Base-by-base conservation (phyloP, 1,139 yeast species). In the Hanseniaspora gamundiae region DNA sequence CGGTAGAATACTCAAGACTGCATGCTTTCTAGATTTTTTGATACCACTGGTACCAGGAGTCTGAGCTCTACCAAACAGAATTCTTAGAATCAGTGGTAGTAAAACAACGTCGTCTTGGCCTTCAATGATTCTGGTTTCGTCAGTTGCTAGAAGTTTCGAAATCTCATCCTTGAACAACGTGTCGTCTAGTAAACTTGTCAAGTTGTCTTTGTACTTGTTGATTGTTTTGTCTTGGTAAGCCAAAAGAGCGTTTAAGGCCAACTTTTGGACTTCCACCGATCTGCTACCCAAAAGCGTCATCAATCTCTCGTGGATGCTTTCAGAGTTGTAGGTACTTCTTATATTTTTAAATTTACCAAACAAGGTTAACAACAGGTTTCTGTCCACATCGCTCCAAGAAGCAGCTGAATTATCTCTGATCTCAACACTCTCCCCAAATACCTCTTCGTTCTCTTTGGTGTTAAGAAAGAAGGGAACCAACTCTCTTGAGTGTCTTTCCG, bases 11-110 rank as follows among this genome's bases (percentile, higher is more conserved):
- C 81, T 70, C 14, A 91, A 68, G 4, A 87, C 86, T 2, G 96
- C 91, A 56, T 72, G 72, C 52, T 86, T 82, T 52, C 84, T 73
- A 21, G 88, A 79, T 48, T 75, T 73, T 54, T 83, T 83, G 42
- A 79, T 75, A 48, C 86, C 86, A 59, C 80, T 76, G 1, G 69
- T 64, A 27, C 61, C 64, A 28, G 67, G 62, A 4, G 72, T 68
- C 62, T 85, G 94, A 9, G 87, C 86, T 50, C 94, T 71, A 5
- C 98, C 98, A 61, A 81, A 91, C 30, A 93, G 65, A 24, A 93
- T 80, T 50, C 96, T 68, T 41, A 88, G 62, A 4, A 87, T 73
- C 40, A 84, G 59, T 1, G 94, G 93, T 73, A 87, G 74, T 5
- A 91, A 69, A 0, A 51, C 60, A 1, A 61, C 66, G 19, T 73